Conservation (phyloP, 2,329 filamentous ascomycete genomes). For the Pseudogymnoascus sp. region DNA sequence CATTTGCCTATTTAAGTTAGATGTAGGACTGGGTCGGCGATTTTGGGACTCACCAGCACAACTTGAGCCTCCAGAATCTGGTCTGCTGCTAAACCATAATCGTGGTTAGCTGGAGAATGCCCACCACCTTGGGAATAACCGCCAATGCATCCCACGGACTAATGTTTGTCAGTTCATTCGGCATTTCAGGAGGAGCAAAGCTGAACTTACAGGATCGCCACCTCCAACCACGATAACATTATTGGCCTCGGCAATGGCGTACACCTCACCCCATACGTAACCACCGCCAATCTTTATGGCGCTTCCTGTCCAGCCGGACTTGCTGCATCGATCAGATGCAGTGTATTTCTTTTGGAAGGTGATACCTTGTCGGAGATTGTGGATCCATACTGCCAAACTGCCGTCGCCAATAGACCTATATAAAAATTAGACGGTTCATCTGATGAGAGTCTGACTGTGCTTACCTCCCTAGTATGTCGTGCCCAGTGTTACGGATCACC, state of each 20-base stretch:
- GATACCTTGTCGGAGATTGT: conserved; percentile 33
- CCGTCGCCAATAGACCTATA: conserved; percentile 26
- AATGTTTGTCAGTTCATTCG: conserved; percentile 24
- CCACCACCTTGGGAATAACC: conserved; percentile 37
- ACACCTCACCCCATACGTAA: conserved; percentile 30
- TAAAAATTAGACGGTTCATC: background rate
- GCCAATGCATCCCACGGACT: conserved; percentile 27
- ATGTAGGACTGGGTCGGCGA: background rate
- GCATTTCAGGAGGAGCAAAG: conserved; percentile 13
- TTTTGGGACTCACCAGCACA: conserved; percentile 24
- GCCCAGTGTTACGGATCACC: conserved; percentile 37
- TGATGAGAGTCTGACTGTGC: background rate
- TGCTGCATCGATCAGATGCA: conserved; percentile 20
- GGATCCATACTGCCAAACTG: conserved; percentile 38
- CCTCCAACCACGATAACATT: conserved; percentile 33
- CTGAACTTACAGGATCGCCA: conserved; percentile 21
- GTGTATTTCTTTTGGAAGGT: conserved; percentile 20
- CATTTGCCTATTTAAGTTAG: conserved; percentile 21
- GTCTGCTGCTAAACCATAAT: conserved; percentile 38
- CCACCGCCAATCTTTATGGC: conserved; percentile 32
- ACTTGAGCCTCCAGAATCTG: conserved; percentile 37
- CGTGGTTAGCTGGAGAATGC: conserved; percentile 32
- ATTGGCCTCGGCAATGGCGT: conserved; percentile 25
- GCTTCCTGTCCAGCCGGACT: conserved; percentile 28
- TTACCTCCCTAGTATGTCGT: conserved; percentile 36